Percentiles rank a stretch among this genome's conserved stretches.
Evolutionary conservation across 208 protist species (phyloP).

Genomic region (Acanthamoeba castellanii): DNA sequence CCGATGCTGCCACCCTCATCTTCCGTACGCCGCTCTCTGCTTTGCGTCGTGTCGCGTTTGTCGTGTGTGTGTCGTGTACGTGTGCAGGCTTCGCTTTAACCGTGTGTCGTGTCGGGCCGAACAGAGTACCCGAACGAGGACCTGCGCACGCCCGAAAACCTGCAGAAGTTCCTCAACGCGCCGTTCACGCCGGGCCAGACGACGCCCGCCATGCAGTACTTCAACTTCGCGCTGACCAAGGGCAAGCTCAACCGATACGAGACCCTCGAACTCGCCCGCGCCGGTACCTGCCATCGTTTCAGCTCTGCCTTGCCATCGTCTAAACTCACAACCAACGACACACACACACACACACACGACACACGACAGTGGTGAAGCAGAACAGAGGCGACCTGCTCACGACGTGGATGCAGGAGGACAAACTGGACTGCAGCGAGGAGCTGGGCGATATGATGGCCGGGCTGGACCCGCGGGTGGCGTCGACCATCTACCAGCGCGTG

Average conservation of each 20-base stretch:
- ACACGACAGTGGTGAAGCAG: constrained; percentile 89
- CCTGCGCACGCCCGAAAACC: constrained; percentile 97
- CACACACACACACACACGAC: neutral
- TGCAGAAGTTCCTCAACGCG: constrained; percentile 89
- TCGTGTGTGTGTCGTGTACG: neutral
- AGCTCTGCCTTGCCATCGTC: no score
- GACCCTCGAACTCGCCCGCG: constrained; percentile 98
- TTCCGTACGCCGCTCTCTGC: neutral
- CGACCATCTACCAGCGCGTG: constrained; percentile 95
- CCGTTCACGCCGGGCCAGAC: constrained; percentile 92
- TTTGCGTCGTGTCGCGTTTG: neutral
- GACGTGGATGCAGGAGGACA: constrained; percentile 98
- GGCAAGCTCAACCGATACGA: constrained; percentile 97
- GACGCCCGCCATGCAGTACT: constrained; percentile 98
- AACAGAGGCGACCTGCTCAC: constrained; percentile 92
- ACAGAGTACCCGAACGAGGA: constrained; percentile 88
- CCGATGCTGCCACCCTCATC: constrained; percentile 46
- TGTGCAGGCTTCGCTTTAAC: constrained; percentile 3
- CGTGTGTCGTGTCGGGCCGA: constrained; percentile 88
- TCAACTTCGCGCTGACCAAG: constrained; percentile 97
- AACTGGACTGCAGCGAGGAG: constrained; percentile 97
- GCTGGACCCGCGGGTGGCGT: constrained; percentile 94
- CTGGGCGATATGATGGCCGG: constrained; percentile 98
- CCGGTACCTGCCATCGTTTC: constrained; percentile 60
- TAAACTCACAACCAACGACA: no score